Conservation (phyloP, 2,329 filamentous ascomycete species). For the Biscogniauxia marginata region DNA sequence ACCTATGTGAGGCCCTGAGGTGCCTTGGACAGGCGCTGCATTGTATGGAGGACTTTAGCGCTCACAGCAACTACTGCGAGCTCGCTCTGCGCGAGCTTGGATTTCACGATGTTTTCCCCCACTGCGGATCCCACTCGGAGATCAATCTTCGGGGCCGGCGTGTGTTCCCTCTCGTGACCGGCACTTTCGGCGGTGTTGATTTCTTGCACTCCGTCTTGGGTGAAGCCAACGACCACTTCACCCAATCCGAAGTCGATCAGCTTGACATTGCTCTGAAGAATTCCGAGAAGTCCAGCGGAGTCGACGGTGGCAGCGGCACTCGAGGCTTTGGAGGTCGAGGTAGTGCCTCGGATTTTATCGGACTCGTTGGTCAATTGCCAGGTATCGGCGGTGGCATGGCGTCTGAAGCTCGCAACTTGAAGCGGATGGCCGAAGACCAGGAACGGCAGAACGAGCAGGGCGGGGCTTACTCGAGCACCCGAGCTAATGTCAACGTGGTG, state of each 20-base stretch:
- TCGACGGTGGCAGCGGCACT: conserved; percentile 34
- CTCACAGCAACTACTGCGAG: conserved; percentile 83
- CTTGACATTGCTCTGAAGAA: conserved; percentile 73
- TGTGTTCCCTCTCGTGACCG: conserved; percentile 74
- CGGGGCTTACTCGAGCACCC: conserved; percentile 29
- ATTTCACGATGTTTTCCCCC: conserved; percentile 66
- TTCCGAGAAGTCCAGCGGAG: conserved; percentile 52
- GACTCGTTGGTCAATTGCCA: conserved; percentile 74
- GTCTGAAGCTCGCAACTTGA: conserved; percentile 62
- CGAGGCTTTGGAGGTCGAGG: conserved; percentile 37
- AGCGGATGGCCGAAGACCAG: conserved; percentile 63
- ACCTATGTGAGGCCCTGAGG: conserved; percentile 76
- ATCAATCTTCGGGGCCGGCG: conserved; percentile 64
- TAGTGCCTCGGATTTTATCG: conserved; percentile 59
- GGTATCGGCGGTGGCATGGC: conserved; percentile 65
- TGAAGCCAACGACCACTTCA: conserved; percentile 80
- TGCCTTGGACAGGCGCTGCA: conserved; percentile 75
- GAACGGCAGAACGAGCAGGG: conserved; percentile 40
- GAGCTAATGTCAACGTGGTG: conserved; percentile 57
- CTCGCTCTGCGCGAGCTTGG: conserved; percentile 73
- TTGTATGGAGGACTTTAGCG: conserved; percentile 76
- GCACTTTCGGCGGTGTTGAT: conserved; percentile 77
- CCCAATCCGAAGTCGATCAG: conserved; percentile 80
- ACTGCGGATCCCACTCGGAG: conserved; percentile 66
- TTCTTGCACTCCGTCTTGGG: conserved; percentile 77